Evolutionary conservation across 768 basidiomycete species (phyloP).

Genomic region (Rhodosporidiobolus odoratus): DNA sequence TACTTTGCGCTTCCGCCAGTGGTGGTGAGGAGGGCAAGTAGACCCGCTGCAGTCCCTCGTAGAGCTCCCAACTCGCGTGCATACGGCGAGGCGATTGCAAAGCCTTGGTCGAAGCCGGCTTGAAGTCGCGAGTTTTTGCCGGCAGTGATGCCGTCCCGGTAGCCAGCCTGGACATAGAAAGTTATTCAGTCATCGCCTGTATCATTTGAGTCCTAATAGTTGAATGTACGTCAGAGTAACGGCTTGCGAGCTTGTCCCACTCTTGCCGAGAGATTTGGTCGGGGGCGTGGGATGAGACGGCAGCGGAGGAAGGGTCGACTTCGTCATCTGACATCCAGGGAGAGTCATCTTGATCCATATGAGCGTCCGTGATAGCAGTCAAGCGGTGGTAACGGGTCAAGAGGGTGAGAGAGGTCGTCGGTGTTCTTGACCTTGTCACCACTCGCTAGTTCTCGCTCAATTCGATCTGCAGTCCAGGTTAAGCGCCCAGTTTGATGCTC

Average conservation of each 20-base stretch:
- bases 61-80: slow-evolving; percentile 72
- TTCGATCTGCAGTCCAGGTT: too few relatives aligned
- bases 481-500: slow-evolving; percentile 5
- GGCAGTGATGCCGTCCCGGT: slow-evolving; percentile 90
- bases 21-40: slow-evolving; percentile 51
- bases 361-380: not conserved
- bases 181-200: not conserved
- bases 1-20: slow-evolving; percentile 22
- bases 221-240: slow-evolving; percentile 31
- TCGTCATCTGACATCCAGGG: slow-evolving; percentile 30
- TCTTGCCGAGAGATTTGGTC: slow-evolving; percentile 29
- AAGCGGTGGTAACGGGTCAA: too few relatives aligned
- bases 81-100: slow-evolving; percentile 65
- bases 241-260: slow-evolving; percentile 33
- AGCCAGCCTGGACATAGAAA: slow-evolving; percentile 62
- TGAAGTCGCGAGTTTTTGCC: slow-evolving; percentile 86
- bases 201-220: fast-evolving
- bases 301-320: not conserved
- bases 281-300: not conserved
- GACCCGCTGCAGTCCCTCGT: slow-evolving; percentile 64
- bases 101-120: slow-evolving; percentile 82
- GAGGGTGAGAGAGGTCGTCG: too few relatives aligned
- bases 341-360: slow-evolving; percentile 26
- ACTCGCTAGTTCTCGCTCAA: too few relatives aligned
- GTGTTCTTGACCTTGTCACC: too few relatives aligned